A percentile compares a stretch with the other conserved stretches of the same genome.
Conservation (phyloP, 257 asterid genomes). For the Paulownia fortunei region DNA sequence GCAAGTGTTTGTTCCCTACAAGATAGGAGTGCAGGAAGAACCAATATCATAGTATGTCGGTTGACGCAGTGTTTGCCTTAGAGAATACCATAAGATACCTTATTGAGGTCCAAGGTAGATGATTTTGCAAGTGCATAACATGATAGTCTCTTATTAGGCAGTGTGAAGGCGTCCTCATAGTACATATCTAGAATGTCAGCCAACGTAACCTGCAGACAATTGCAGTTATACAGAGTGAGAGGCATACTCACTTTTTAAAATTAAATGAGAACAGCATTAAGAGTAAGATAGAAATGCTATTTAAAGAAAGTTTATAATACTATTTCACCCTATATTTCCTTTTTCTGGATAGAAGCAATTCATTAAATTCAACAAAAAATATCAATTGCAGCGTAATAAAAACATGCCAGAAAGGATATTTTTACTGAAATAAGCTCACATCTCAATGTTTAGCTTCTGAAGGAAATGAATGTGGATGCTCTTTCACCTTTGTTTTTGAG, state of each 20-base stretch:
- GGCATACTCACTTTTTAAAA: not conserved
- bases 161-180: slow-evolving; percentile 85
- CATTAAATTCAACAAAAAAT: not conserved
- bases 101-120: slow-evolving; percentile 45
- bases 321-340: not conserved
- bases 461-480: not conserved
- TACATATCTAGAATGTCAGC: slow-evolving; percentile 78
- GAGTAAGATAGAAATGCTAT: not conserved
- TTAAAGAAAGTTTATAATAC: not conserved
- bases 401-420: not conserved
- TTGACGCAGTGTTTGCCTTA: not conserved
- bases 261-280: not conserved
- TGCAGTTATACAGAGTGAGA: slow-evolving; percentile 20
- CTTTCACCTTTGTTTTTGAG: not conserved
- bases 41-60: not conserved
- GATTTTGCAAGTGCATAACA: slow-evolving; percentile 60
- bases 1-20: not conserved
- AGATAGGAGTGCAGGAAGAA: slow-evolving; percentile 4
- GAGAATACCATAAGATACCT: slow-evolving; percentile 49
- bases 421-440: not conserved
- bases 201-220: slow-evolving; percentile 68
- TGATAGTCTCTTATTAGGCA: slow-evolving; percentile 67
- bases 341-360: not conserved
- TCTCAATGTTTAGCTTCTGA: not conserved
- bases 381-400: not conserved